Percentiles rank a stretch among this genome's conserved stretches.
These are phyloP conservation scores for Trichoderma oligosporum DNA, from an alignment of 2,329 filamentous ascomycete genomes.

Conservation along the genomic window DNA sequence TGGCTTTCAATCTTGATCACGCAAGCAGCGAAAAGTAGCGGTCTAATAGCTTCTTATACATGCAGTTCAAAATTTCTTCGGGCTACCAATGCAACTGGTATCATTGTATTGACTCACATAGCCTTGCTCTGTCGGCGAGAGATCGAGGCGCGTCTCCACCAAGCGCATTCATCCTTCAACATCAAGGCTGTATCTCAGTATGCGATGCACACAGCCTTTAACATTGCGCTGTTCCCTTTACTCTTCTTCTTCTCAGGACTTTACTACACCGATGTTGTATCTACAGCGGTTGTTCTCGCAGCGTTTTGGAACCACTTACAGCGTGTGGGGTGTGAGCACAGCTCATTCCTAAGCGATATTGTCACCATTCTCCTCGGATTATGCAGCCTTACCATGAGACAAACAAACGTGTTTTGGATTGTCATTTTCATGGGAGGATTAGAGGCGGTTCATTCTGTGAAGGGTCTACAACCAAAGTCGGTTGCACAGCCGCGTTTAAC, in stretches of 20 bases:
- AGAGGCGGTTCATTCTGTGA: slow-evolving; percentile 52
- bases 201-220: slow-evolving; percentile 63
- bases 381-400: slow-evolving; percentile 69
- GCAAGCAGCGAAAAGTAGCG: slow-evolving; percentile 21
- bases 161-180: slow-evolving; percentile 23
- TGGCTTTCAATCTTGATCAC: slow-evolving; percentile 38
- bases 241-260: slow-evolving; percentile 94
- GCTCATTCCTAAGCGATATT: slow-evolving; percentile 40
- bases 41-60: slow-evolving; percentile 20
- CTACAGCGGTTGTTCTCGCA: slow-evolving; percentile 69
- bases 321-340: slow-evolving; percentile 37
- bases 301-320: slow-evolving; percentile 59
- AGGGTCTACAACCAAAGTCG: slow-evolving; percentile 37
- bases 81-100: slow-evolving; percentile 44
- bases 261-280: slow-evolving; percentile 91
- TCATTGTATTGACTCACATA: slow-evolving; percentile 40
- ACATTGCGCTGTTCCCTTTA: slow-evolving; percentile 80
- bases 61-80: slow-evolving; percentile 41
- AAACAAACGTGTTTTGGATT: slow-evolving; percentile 97
- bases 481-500: slow-evolving; percentile 31
- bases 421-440: slow-evolving; percentile 69
- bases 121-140: slow-evolving; percentile 51
- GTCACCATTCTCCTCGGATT: slow-evolving; percentile 55
- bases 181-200: slow-evolving; percentile 36
- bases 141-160: slow-evolving; percentile 43